Evolutionary conservation across 345 rosid species (phyloP).

Genomic region (Cardamine resedifolia): DNA sequence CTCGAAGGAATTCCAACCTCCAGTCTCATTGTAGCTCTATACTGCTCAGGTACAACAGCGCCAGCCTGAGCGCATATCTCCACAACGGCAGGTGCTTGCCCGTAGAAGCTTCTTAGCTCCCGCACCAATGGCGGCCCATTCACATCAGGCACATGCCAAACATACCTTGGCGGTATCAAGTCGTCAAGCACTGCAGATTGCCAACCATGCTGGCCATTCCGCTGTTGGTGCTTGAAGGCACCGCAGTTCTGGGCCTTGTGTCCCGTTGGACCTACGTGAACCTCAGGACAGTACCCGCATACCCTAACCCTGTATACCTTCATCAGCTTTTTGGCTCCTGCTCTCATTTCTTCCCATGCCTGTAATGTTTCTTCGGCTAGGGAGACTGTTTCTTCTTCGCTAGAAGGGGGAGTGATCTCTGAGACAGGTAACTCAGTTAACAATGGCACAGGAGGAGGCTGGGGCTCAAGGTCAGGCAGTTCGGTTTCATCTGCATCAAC

Average conservation of each 20-base stretch:
- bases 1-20: slow-evolving; percentile 82
- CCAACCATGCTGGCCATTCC: slow-evolving; percentile 98
- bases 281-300: slow-evolving; percentile 95
- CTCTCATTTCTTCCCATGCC: slow-evolving; percentile 80
- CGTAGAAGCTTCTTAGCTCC: slow-evolving; percentile 74
- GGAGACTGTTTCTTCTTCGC: slow-evolving; percentile 53
- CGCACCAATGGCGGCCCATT: slow-evolving; percentile 62
- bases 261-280: slow-evolving; percentile 86
- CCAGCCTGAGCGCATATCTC: slow-evolving; percentile 92
- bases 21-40: slow-evolving; percentile 90
- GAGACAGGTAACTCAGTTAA: slow-evolving; percentile 58
- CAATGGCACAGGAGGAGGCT: slow-evolving; percentile 50
- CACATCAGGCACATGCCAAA: slow-evolving; percentile 90
- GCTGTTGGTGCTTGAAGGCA: slow-evolving; percentile 89
- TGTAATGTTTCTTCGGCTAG: slow-evolving; percentile 77
- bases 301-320: slow-evolving; percentile 80
- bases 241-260: slow-evolving; percentile 98
- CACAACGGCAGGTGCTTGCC: slow-evolving; percentile 91
- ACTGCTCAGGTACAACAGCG: slow-evolving; percentile 66
- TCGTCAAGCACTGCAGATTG: slow-evolving; percentile 83
- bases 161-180: slow-evolving; percentile 88
- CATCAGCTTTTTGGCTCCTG: slow-evolving; percentile 84
- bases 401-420: slow-evolving; percentile 52
- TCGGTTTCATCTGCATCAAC: slow-evolving; percentile 91
- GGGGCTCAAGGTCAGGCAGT: slow-evolving; percentile 71